phyloP scores from a whole-genome alignment of 345 rosid genomes.

The Clarkia xantiana region DNA sequence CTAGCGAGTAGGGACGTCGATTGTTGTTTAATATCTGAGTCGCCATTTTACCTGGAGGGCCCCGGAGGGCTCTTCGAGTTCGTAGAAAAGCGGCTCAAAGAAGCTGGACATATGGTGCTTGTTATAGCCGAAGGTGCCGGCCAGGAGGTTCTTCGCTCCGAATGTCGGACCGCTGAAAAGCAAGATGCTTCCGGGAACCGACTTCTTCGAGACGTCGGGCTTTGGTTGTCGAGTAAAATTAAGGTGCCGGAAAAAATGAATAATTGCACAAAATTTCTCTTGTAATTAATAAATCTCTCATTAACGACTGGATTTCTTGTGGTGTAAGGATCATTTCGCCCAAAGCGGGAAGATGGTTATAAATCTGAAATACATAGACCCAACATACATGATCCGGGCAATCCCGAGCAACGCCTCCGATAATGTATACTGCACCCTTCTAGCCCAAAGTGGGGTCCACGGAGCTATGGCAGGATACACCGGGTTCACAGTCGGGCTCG shows the following conservation, averaged over 20 bases:
- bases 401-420: slow-evolving; percentile 60
- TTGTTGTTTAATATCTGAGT: slow-evolving; percentile 51
- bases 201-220: slow-evolving; percentile 40
- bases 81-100: slow-evolving; percentile 30
- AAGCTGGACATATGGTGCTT: slow-evolving; percentile 44
- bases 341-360: slow-evolving; percentile 28
- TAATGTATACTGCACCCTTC: slow-evolving; percentile 62
- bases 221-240: slow-evolving; percentile 43
- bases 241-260: too few relatives aligned
- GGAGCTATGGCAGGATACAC: slow-evolving; percentile 81
- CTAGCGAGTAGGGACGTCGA: slow-evolving; percentile 59
- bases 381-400: slow-evolving; percentile 68
- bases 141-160: slow-evolving; percentile 35
- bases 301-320: too few relatives aligned
- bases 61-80: slow-evolving; percentile 42
- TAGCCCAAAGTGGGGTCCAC: slow-evolving; percentile 56
- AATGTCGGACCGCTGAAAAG: slow-evolving; percentile 11
- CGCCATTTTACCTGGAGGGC: slow-evolving; percentile 57
- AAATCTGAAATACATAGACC: slow-evolving; percentile 61
- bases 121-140: slow-evolving; percentile 65
- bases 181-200: slow-evolving; percentile 53
- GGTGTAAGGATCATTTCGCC: slow-evolving; percentile 30
- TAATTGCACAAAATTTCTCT: too few relatives aligned
- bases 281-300: too few relatives aligned
- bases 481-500: slow-evolving; percentile 45